Evolutionary conservation across 2,329 filamentous ascomycete species (phyloP).

Genomic region (Dactylonectria estremocensis): DNA sequence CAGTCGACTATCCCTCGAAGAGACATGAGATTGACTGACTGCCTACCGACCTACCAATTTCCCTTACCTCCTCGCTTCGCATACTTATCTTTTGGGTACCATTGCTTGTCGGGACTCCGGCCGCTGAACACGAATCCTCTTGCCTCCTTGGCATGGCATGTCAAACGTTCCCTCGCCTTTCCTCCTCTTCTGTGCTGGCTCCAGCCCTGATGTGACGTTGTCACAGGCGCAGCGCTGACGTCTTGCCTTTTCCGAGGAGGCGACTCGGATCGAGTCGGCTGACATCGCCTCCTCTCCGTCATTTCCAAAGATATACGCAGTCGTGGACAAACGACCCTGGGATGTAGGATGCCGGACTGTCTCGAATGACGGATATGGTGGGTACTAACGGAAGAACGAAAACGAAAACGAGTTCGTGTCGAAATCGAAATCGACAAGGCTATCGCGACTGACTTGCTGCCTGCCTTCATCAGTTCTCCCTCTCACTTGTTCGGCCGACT

Average conservation of each 20-base stretch:
- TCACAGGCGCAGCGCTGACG: conserved; percentile 1
- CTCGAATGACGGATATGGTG: background rate
- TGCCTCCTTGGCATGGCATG: background rate
- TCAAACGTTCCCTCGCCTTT: background rate
- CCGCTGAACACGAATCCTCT: conserved; percentile 6
- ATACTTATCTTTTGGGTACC: background rate
- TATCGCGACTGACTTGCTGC: background rate
- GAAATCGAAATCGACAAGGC: background rate
- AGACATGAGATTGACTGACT: conserved; percentile 10
- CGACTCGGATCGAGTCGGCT: background rate
- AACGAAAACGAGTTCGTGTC: background rate
- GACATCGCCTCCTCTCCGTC: background rate
- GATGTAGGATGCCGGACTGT: background rate
- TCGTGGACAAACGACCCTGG: background rate
- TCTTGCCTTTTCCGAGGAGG: background rate
- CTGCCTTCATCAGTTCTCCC: conserved; percentile 11
- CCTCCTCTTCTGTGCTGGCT: background rate
- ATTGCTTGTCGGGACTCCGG: background rate
- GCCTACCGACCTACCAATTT: too few species aligned
- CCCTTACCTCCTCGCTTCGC: too few species aligned
- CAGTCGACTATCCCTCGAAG: conserved; percentile 3
- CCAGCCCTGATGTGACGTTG: conserved; percentile 23
- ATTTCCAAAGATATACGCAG: background rate
- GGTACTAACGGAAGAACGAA: background rate
- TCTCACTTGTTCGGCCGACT: conserved; percentile 9